These are phyloP conservation scores for Tephrocybe rancida DNA, from an alignment of 768 basidiomycete species.

Conservation along the genomic window DNA sequence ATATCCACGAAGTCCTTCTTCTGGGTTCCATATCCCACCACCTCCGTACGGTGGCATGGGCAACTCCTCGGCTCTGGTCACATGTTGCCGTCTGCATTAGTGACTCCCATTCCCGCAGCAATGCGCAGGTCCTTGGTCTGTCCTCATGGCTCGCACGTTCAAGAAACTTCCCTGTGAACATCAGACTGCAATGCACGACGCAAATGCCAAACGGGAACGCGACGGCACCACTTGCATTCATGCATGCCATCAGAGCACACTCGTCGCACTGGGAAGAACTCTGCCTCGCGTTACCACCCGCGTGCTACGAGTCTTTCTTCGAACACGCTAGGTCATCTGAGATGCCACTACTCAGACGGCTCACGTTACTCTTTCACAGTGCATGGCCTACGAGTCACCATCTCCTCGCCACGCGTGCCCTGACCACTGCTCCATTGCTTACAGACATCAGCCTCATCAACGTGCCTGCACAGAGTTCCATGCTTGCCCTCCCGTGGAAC, in stretches of 20 bases:
- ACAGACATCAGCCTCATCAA: slow-evolving; percentile 8
- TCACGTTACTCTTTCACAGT: slow-evolving; percentile 5
- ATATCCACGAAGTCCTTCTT: neutral
- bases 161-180: neutral
- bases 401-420: neutral
- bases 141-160: slow-evolving; percentile 11
- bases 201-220: neutral
- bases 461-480: neutral
- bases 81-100: neutral
- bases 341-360: neutral
- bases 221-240: neutral
- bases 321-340: neutral
- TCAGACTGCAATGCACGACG: slow-evolving; percentile 2
- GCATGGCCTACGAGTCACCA: neutral
- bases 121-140: neutral
- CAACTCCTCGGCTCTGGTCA: slow-evolving; percentile 13
- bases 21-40: slow-evolving; percentile 11
- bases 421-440: neutral
- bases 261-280: slow-evolving; percentile 11
- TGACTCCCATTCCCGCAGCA: neutral
- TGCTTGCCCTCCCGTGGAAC: slow-evolving; percentile 9
- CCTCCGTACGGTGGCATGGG: slow-evolving; percentile 7
- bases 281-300: slow-evolving; percentile 5
- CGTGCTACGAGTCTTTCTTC: neutral
- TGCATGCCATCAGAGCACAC: slow-evolving; percentile 4